These are phyloP conservation scores for Trypanosoma vivax DNA, from an alignment of 208 protist species.

Conservation along the genomic window DNA sequence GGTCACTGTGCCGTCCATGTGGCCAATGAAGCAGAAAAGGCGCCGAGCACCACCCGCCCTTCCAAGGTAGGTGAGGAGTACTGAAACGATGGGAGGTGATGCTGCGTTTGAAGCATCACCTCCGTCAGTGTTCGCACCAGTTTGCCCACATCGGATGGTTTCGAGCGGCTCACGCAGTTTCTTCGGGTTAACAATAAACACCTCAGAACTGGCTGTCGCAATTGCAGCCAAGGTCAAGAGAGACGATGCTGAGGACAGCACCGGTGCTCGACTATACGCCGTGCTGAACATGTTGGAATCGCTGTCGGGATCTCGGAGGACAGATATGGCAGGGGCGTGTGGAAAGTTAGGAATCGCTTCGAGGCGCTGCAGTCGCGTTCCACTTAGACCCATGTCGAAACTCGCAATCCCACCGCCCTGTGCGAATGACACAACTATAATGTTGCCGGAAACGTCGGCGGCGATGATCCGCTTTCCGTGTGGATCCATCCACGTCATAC, in stretches of 20 bases:
- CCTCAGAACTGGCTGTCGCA: constrained; percentile 53
- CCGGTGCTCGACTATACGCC: constrained; percentile 4
- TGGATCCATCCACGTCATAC: constrained; percentile 58
- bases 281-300: constrained; percentile 2
- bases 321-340: constrained; percentile 37
- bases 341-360: constrained; percentile 68
- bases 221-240: constrained; percentile 51
- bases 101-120: neutral
- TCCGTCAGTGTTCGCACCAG: neutral
- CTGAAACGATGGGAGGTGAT: constrained; percentile 41
- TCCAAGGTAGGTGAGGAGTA: constrained; percentile 70
- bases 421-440: constrained; percentile 47
- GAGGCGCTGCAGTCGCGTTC: constrained; percentile 44
- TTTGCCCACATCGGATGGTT: constrained; percentile 29
- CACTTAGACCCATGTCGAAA: constrained; percentile 60
- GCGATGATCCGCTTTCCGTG: constrained; percentile 70
- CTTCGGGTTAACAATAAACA: constrained; percentile 57
- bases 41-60: constrained; percentile 13
- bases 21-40: constrained; percentile 71
- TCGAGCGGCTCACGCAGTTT: constrained; percentile 64
- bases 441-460: constrained; percentile 43
- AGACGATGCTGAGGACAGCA: constrained; percentile 5
- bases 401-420: constrained; percentile 66
- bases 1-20: constrained; percentile 64
- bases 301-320: constrained; percentile 42